A percentile compares a stretch with the other conserved stretches of the same genome.
These are phyloP conservation scores for Phytomonas sp. DNA, from an alignment of 208 protist species.

Conservation along the genomic window DNA sequence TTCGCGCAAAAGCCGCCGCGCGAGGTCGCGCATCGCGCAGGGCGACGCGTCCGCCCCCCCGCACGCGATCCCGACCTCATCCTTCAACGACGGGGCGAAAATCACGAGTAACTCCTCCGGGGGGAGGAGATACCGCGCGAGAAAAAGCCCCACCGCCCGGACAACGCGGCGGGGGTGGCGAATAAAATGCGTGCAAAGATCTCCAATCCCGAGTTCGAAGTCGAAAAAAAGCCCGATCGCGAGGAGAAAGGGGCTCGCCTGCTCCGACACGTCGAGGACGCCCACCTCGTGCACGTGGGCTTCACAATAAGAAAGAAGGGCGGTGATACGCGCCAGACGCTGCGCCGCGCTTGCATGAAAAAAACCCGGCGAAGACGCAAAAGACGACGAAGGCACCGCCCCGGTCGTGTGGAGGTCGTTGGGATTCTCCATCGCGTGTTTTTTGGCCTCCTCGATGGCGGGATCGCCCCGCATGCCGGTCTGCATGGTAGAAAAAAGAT, in stretches of 20 bases:
- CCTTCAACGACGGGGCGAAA: constrained; percentile 46
- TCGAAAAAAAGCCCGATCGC: constrained; percentile 48
- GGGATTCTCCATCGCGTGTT: no score
- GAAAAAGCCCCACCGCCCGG: constrained; percentile 60
- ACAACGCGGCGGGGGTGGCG: constrained; percentile 63
- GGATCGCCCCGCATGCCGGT: constrained; percentile 15
- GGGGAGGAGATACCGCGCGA: constrained; percentile 55
- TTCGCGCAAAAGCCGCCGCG: constrained; percentile 38
- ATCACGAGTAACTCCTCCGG: constrained; percentile 66
- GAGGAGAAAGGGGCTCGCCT: constrained; percentile 63
- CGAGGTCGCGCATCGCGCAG: constrained; percentile 40
- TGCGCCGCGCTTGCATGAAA: constrained; percentile 39
- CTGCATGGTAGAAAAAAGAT: constrained; percentile 47
- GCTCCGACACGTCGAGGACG: constrained; percentile 56
- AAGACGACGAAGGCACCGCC: constrained; percentile 13
- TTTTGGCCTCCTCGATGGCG: not conserved
- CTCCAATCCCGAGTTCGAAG: constrained; percentile 38
- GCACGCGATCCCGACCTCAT: constrained; percentile 64
- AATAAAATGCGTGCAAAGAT: constrained; percentile 44
- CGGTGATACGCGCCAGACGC: constrained; percentile 39
- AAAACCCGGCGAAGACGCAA: constrained; percentile 16
- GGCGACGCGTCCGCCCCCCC: constrained; percentile 39
- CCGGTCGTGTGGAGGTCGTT: not conserved
- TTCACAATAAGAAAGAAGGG: constrained; percentile 62
- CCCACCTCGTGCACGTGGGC: constrained; percentile 59